Evolutionary conservation across 2,329 filamentous ascomycete genomes (phyloP), one percentile per base, ranked within the genome.

Genomic region (Fusarium cicatricum): DNA sequence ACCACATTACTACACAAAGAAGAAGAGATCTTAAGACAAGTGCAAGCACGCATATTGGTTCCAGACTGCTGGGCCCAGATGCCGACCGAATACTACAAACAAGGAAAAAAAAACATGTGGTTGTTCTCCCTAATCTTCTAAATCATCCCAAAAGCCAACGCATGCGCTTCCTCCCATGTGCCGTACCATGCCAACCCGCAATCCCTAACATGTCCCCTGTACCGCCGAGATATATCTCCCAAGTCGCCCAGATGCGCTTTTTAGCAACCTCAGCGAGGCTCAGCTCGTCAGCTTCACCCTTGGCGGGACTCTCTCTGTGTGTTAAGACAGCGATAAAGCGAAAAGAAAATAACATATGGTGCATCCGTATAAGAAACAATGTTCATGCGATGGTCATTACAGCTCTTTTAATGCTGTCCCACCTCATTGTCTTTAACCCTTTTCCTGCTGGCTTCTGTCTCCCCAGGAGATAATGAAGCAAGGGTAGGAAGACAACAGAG

Each of bases 301-400:
- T 53, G 51, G 57, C 52, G 38, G 50, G 53, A 66, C 52, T 52
- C 49, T 41, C 52, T 63, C 47, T 55, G 62, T 54, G 50, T 60
- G 55, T 67, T 57, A 65, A 57, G 57, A 64, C 58, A 64, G 53
- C 41, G 55, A 56, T 48, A 57, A 52, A 63, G 60, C 52, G 52
- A 64, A 61, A 45, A 65, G 59, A 67, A 57, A 53, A 60, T 46
- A 66, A 64, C 60, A 65, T 71, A 67, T 69, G 57, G 61, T 66
- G 65, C 66, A 70, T 66, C 69, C 67, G 66, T 72, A 70, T 72
- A 66, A 70, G 66, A 70, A 70, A 72, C 62, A 66, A 70, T 57
- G 62, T 70, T 76, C 74, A 70, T 77, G 69, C 70, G 63, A 70
- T 74, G 71, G 70, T 77, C 75, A 75, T 76, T 75, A 76, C 71